phyloP scores from a whole-genome alignment of 306 rosid genomes.

The Inga oerstediana region DNA sequence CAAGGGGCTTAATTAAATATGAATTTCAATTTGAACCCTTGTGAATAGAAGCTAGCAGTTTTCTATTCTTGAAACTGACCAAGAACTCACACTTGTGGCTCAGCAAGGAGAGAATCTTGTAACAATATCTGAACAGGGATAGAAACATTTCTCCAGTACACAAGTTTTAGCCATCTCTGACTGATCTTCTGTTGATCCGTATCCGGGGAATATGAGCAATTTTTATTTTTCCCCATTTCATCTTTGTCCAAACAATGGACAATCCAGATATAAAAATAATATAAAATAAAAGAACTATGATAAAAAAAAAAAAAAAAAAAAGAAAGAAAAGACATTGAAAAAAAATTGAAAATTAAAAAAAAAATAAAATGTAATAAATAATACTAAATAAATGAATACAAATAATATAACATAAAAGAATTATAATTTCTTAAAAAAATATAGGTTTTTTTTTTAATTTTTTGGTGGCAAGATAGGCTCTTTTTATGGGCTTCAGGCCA shows the following conservation, averaged over 20 bases:
- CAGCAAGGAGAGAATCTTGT: background rate
- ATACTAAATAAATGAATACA: too few species aligned
- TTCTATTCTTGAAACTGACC: background rate
- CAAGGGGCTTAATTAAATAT: background rate
- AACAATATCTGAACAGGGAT: background rate
- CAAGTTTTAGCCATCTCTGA: background rate
- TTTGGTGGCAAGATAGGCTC: too few species aligned
- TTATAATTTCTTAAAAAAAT: too few species aligned
- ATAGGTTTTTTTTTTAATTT: too few species aligned
- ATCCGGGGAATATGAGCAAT: slow-evolving; percentile 22
- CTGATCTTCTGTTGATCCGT: background rate
- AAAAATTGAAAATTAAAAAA: too few species aligned
- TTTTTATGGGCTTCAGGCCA: too few species aligned
- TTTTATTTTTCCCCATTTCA: slow-evolving; percentile 12
- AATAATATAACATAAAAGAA: too few species aligned
- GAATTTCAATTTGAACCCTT: background rate
- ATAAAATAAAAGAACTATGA: too few species aligned
- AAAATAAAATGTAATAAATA: too few species aligned
- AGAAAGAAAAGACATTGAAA: too few species aligned
- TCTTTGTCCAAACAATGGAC: slow-evolving; percentile 16
- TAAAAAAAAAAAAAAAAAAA: too few species aligned
- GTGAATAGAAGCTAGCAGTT: background rate
- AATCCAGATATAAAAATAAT: background rate
- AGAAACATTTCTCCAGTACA: background rate
- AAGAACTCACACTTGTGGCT: background rate